A percentile compares a stretch with the other conserved stretches of the same genome.
Conservation (phyloP, 192 early-diverging fungal species). For the Entomortierella chlamydospora region DNA sequence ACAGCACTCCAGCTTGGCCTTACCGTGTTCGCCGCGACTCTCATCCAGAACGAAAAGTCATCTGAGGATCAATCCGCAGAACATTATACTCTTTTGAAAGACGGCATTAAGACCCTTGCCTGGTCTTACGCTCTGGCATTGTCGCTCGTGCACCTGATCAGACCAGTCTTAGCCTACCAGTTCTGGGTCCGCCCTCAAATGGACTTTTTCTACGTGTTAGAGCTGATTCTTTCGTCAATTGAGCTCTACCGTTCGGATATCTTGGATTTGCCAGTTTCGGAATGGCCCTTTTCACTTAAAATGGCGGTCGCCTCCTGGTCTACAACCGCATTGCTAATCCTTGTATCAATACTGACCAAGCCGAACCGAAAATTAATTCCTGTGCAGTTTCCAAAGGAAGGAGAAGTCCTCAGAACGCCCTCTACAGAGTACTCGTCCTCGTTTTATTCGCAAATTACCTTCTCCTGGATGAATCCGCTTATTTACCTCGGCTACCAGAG, state of each 20-base stretch:
- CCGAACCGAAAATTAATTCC: conserved; percentile 5
- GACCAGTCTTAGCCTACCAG: conserved; percentile 10
- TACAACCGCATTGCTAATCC: conserved; percentile 5
- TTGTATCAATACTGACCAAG: conserved; percentile 10
- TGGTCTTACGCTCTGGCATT: conserved; percentile 33
- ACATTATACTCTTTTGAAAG: background rate
- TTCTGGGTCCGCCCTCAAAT: conserved; percentile 40
- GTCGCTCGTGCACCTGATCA: conserved; percentile 18
- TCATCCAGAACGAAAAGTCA: background rate
- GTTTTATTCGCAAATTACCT: conserved; percentile 34
- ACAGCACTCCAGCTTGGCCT: conserved; percentile 28
- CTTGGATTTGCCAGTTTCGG: conserved; percentile 11
- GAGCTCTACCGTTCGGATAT: conserved; percentile 3
- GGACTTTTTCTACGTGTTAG: conserved; percentile 24
- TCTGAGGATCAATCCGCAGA: background rate
- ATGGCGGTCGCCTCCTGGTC: conserved; percentile 17
- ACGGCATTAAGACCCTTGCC: background rate
- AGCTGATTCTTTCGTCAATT: conserved; percentile 11
- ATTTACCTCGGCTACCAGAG: conserved; percentile 60
- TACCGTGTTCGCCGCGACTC: conserved; percentile 5
- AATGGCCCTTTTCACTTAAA: conserved; percentile 31
- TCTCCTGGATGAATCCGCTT: conserved; percentile 52
- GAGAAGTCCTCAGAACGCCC: conserved; percentile 2
- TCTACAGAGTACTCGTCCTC: conserved; percentile 30
- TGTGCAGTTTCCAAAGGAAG: conserved; percentile 9